Evolutionary conservation across 495 filamentous ascomycete genomes (phyloP).

Genomic region (Talaromyces ruber): DNA sequence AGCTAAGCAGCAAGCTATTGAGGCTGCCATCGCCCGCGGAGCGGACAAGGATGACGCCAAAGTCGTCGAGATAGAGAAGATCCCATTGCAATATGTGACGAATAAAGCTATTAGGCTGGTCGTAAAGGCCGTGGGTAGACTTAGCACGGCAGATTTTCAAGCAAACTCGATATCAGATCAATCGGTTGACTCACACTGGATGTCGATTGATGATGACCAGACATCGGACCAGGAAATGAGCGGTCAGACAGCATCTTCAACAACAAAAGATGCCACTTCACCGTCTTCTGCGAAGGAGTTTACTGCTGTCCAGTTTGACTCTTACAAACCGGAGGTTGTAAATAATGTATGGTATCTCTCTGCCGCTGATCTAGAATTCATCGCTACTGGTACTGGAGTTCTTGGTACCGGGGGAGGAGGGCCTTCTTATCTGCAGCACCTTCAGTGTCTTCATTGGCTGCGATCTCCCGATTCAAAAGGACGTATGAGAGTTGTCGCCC

Average conservation of each 20-base stretch:
- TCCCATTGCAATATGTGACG: constrained; percentile 28
- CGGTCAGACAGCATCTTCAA: not conserved
- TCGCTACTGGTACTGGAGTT: constrained; percentile 16
- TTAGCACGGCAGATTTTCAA: constrained; percentile 5
- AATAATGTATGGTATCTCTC: constrained; percentile 26
- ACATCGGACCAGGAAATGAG: not conserved
- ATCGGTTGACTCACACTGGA: not conserved
- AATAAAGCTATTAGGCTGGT: constrained; percentile 22
- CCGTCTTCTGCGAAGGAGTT: constrained; percentile 6
- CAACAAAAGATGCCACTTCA: not conserved
- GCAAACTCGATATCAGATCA: not conserved
- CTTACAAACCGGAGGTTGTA: constrained; percentile 40
- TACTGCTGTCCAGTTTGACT: constrained; percentile 27
- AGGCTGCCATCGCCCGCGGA: constrained; percentile 30
- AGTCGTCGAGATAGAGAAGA: constrained; percentile 24
- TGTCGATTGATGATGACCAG: constrained; percentile 1
- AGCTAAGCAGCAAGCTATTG: constrained; percentile 25
- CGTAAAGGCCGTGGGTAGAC: constrained; percentile 23
- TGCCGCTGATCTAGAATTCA: constrained; percentile 17
- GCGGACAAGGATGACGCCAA: constrained; percentile 17
- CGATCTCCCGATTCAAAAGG: constrained; percentile 4
- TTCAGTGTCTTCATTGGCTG: constrained; percentile 14
- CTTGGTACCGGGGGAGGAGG: constrained; percentile 18
- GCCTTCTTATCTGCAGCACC: constrained; percentile 14
- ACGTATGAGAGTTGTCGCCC: constrained; percentile 15